Evolutionary conservation across 2,329 filamentous ascomycete species (phyloP).

Genomic region (Xylariaceae sp.): DNA sequence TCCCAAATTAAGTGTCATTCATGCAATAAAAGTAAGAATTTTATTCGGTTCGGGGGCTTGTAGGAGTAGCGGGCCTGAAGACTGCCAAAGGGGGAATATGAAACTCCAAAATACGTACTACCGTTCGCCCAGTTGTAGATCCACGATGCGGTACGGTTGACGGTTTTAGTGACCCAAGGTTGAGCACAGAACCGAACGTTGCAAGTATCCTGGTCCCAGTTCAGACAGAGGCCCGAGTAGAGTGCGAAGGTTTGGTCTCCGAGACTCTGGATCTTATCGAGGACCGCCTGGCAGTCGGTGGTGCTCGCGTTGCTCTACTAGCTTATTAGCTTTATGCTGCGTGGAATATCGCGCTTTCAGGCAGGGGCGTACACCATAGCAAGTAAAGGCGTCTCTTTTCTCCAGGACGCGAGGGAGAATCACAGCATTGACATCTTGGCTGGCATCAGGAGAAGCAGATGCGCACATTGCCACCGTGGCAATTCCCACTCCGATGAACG

Average conservation of each 20-base stretch:
- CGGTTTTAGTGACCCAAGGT: constrained; percentile 33
- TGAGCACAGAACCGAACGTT: constrained; percentile 40
- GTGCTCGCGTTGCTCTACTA: constrained; percentile 29
- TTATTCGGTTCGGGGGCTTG: too few relatives aligned
- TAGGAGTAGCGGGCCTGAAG: too few relatives aligned
- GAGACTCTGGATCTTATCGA: constrained; percentile 31
- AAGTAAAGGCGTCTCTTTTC: constrained; percentile 41
- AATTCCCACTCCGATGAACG: not conserved
- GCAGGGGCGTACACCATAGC: constrained; percentile 37
- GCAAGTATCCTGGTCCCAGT: constrained; percentile 37
- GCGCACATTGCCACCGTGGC: not conserved
- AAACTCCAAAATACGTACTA: too few relatives aligned
- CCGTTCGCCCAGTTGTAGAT: constrained; percentile 34
- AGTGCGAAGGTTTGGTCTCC: constrained; percentile 33
- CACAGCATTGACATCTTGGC: not conserved
- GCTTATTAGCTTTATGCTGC: not conserved
- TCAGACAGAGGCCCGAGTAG: constrained; percentile 36
- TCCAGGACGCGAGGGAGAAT: constrained; percentile 11
- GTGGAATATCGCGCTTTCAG: not conserved
- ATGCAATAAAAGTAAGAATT: too few relatives aligned
- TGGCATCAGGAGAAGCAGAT: not conserved
- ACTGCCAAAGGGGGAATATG: too few relatives aligned
- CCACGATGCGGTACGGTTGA: constrained; percentile 40
- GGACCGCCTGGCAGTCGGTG: constrained; percentile 35
- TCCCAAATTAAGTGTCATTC: too few relatives aligned